Evolutionary conservation across 2,329 filamentous ascomycete species (phyloP).

Genomic region (Phialophora macrospora): DNA sequence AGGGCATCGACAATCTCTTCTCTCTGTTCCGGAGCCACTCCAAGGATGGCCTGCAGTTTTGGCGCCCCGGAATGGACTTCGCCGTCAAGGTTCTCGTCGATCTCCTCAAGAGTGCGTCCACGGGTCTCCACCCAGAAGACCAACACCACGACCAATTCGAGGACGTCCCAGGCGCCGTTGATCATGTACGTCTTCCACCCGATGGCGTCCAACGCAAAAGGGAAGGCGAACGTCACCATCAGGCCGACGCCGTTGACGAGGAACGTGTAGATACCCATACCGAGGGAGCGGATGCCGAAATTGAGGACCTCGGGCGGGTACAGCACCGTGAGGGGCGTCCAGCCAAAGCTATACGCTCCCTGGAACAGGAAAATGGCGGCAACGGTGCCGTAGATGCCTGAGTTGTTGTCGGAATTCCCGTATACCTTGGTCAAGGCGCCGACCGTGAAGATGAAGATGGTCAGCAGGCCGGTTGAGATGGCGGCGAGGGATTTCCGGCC

Average conservation of each 20-base stretch:
- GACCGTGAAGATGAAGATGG: conserved; percentile 57
- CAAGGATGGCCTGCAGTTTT: conserved; percentile 20
- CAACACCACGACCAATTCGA: conserved; percentile 35
- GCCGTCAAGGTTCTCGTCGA: conserved; percentile 39
- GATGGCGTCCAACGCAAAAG: conserved; percentile 51
- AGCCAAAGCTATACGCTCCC: conserved; percentile 50
- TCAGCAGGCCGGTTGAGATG: conserved; percentile 43
- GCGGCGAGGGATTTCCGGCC: conserved; percentile 52
- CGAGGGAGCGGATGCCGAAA: conserved; percentile 57
- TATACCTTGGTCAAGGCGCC: conserved; percentile 56
- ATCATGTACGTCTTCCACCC: conserved; percentile 57
- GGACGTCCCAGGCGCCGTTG: conserved; percentile 53
- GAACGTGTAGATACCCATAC: conserved; percentile 48
- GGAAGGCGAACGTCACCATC: conserved; percentile 50
- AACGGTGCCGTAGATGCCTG: conserved; percentile 50
- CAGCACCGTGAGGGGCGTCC: conserved; percentile 56
- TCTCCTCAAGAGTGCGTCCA: conserved; percentile 39
- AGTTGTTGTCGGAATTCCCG: conserved; percentile 45
- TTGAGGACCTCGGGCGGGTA: conserved; percentile 59
- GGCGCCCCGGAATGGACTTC: conserved; percentile 26
- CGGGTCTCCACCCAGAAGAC: conserved; percentile 38
- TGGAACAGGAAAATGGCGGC: conserved; percentile 46
- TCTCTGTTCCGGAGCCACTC: conserved; percentile 36
- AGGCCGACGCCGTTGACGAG: conserved; percentile 42
- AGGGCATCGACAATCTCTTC: conserved; percentile 25